phyloP scores from a whole-genome alignment of 2,329 filamentous ascomycete genomes.

The Rutstroemia sp. region DNA sequence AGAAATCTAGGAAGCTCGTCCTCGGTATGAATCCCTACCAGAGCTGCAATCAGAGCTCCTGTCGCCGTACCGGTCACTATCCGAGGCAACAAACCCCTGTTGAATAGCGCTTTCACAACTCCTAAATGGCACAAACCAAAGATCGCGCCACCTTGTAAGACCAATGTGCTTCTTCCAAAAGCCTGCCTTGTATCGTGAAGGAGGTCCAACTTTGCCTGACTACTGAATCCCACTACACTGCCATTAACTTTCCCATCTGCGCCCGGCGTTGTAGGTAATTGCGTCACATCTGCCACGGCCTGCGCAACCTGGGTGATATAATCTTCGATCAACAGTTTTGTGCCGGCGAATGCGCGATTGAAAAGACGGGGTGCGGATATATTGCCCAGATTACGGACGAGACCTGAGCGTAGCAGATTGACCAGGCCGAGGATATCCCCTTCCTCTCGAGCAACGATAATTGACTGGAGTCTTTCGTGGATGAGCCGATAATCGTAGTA shows the following conservation, averaged over 20 bases:
- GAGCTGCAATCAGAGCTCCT: constrained; percentile 79
- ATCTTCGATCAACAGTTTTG: constrained; percentile 84
- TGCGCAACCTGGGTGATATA: constrained; percentile 81
- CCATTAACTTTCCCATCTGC: constrained; percentile 33
- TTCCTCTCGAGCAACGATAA: constrained; percentile 61
- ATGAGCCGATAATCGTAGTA: constrained; percentile 86
- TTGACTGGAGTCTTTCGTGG: constrained; percentile 63
- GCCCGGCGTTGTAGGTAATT: constrained; percentile 50
- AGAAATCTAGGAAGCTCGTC: constrained; percentile 74
- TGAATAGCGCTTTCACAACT: constrained; percentile 79
- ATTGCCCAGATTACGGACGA: constrained; percentile 83
- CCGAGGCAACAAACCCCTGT: constrained; percentile 72
- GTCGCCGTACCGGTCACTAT: constrained; percentile 91
- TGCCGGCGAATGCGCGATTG: constrained; percentile 78
- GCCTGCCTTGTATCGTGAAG: constrained; percentile 82
- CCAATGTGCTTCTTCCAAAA: constrained; percentile 77
- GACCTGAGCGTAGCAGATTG: constrained; percentile 70
- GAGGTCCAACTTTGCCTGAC: constrained; percentile 65
- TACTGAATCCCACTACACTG: constrained; percentile 32
- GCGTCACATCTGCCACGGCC: constrained; percentile 68
- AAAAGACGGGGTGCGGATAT: constrained; percentile 77
- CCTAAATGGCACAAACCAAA: constrained; percentile 88
- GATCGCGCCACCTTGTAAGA: constrained; percentile 84
- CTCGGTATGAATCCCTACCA: constrained; percentile 81
- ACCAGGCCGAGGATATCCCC: constrained; percentile 68